phyloP scores from a whole-genome alignment of 1,284 basidiomycete genomes.

The Cutaneotrichosporon cutaneum region DNA sequence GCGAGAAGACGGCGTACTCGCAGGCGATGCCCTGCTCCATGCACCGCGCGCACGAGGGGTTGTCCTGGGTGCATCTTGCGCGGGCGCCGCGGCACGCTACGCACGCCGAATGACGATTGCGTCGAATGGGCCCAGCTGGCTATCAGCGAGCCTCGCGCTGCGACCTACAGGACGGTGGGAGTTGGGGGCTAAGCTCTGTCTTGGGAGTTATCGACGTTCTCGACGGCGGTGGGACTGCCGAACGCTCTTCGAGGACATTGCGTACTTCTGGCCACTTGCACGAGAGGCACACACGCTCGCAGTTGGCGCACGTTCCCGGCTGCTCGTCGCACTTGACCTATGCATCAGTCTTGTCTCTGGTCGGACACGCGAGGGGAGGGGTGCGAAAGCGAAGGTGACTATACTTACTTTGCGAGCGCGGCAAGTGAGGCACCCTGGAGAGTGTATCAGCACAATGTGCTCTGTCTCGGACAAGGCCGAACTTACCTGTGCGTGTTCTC shows the following conservation, averaged over 20 bases:
- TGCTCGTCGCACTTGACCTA: constrained; percentile 33
- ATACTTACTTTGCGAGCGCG: constrained; percentile 25
- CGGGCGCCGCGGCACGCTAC: constrained; percentile 16
- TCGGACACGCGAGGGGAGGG: background rate
- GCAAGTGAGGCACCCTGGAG: constrained; percentile 26
- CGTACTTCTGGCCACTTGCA: constrained; percentile 28
- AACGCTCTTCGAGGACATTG: constrained; percentile 22
- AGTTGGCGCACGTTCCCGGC: constrained; percentile 28
- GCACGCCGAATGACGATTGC: constrained; percentile 16
- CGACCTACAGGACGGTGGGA: constrained; percentile 12
- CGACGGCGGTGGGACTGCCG: background rate
- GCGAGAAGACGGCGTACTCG: constrained; percentile 11
- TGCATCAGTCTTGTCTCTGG: background rate
- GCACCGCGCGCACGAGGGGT: constrained; percentile 19
- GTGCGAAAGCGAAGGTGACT: background rate
- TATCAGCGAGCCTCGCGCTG: background rate
- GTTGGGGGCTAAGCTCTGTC: constrained; percentile 1
- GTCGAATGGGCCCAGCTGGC: constrained; percentile 20
- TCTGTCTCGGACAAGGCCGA: background rate
- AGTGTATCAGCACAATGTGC: constrained; percentile 5
- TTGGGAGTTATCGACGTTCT: background rate
- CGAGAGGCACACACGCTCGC: constrained; percentile 24
- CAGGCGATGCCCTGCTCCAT: constrained; percentile 15
- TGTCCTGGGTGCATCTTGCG: constrained; percentile 20
- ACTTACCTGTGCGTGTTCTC: constrained; percentile 24